Conservation (phyloP, 495 filamentous ascomycete species). For the Penicillium bialowiezense region DNA sequence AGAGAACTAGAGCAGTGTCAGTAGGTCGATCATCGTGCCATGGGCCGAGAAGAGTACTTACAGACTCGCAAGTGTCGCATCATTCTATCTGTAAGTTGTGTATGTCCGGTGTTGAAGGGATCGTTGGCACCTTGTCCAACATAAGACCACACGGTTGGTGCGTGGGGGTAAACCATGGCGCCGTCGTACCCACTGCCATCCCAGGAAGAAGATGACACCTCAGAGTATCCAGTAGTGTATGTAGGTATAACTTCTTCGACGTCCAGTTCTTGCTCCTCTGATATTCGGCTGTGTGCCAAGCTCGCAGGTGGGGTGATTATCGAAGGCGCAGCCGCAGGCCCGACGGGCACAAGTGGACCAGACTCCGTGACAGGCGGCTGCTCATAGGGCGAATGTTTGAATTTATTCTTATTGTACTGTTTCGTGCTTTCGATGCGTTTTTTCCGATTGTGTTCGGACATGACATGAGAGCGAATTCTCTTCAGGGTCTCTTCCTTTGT, state of each 20-base stretch:
- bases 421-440: constrained; percentile 45
- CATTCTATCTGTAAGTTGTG: constrained; percentile 42
- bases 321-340: not conserved
- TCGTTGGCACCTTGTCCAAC: constrained; percentile 37
- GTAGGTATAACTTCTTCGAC: constrained; percentile 10
- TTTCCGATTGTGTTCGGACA: constrained; percentile 52
- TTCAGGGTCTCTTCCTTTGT: constrained; percentile 46
- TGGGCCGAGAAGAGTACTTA: constrained; percentile 15
- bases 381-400: constrained; percentile 43
- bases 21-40: not conserved
- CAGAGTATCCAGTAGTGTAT: constrained; percentile 4
- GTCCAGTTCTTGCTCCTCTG: constrained; percentile 11
- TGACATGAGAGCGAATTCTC: constrained; percentile 49
- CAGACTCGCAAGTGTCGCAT: constrained; percentile 42
- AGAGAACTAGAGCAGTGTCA: constrained; percentile 33
- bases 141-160: constrained; percentile 22
- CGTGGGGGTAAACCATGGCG: constrained; percentile 9
- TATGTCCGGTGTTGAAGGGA: constrained; percentile 42
- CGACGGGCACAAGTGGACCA: constrained; percentile 15
- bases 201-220: constrained; percentile 3
- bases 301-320: constrained; percentile 16
- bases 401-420: constrained; percentile 46
- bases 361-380: constrained; percentile 31
- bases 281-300: constrained; percentile 4
- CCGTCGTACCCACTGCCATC: constrained; percentile 15